Percentiles rank a stretch among this genome's conserved stretches.
phyloP scores from a whole-genome alignment of 2,329 filamentous ascomycete genomes.

The Alternaria novae-zelandiae region DNA sequence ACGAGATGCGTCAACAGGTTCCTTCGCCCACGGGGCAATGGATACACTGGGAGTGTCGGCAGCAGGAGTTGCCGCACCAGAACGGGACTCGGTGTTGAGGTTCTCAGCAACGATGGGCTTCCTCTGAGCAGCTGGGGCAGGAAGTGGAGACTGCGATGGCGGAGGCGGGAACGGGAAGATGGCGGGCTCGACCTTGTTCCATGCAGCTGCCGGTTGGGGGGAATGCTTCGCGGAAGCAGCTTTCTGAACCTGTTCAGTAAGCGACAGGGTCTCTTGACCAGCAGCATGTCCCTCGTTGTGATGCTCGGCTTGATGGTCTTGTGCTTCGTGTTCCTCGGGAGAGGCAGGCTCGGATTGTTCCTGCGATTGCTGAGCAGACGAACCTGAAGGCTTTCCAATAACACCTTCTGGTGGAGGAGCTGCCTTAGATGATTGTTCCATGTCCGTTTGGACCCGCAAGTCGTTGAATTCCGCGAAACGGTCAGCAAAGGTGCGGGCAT shows the following conservation, averaged over 20 bases:
- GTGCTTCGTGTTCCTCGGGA: conserved; percentile 23
- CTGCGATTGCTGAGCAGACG: conserved; percentile 30
- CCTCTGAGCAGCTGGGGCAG: conserved; percentile 87
- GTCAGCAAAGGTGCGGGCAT: conserved; percentile 61
- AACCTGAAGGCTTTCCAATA: conserved; percentile 40
- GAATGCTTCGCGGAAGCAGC: conserved; percentile 68
- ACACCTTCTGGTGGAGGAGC: conserved; percentile 43
- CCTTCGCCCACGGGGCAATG: conserved; percentile 93
- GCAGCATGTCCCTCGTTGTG: conserved; percentile 11
- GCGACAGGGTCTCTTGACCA: conserved; percentile 66
- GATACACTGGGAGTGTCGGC: conserved; percentile 71
- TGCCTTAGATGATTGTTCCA: conserved; percentile 47
- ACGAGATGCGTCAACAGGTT: conserved; percentile 73
- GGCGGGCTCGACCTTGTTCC: conserved; percentile 70
- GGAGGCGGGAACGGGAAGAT: conserved; percentile 80
- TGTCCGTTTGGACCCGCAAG: conserved; percentile 74
- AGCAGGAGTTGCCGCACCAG: conserved; percentile 78
- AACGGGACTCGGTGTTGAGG: conserved; percentile 68
- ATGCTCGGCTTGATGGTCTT: conserved; percentile 20
- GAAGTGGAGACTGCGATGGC: conserved; percentile 79
- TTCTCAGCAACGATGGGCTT: conserved; percentile 84
- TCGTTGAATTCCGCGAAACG: conserved; percentile 85
- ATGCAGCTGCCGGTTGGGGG: conserved; percentile 60
- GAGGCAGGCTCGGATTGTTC: conserved; percentile 26
- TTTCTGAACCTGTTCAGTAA: conserved; percentile 86